Evolutionary conservation across 2,329 filamentous ascomycete genomes (phyloP).

Genomic region (Juglanconis oblonga): DNA sequence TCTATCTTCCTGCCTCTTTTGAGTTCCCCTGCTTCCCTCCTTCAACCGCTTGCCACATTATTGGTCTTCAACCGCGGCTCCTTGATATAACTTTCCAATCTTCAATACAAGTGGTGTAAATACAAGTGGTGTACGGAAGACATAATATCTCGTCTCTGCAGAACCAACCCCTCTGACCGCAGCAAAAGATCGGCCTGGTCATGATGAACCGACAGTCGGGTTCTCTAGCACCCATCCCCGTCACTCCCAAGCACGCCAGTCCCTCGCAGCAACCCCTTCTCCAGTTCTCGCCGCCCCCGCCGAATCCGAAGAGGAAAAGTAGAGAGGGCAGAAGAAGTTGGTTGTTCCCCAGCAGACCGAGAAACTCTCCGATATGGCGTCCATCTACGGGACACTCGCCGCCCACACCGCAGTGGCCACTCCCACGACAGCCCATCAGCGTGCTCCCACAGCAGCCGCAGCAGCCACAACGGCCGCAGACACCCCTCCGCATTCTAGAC

Average conservation of each 20-base stretch:
- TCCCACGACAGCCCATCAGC: constrained; percentile 11
- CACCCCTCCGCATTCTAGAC: background rate
- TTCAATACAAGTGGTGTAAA: background rate
- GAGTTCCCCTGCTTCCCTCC: too few relatives aligned
- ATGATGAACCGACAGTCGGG: constrained; percentile 17
- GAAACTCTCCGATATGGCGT: constrained; percentile 14
- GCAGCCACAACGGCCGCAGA: background rate
- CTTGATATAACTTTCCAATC: background rate
- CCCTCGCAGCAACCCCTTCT: constrained; percentile 16
- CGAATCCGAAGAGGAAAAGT: constrained; percentile 13
- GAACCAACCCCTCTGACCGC: background rate
- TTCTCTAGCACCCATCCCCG: constrained; percentile 16
- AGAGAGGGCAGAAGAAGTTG: constrained; percentile 14
- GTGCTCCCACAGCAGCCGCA: background rate
- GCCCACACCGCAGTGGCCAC: constrained; percentile 16
- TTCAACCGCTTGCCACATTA: too few relatives aligned
- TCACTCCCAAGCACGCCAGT: constrained; percentile 14
- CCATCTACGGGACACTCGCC: constrained; percentile 17
- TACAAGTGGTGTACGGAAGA: background rate
- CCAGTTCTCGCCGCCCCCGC: constrained; percentile 4
- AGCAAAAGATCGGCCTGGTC: background rate
- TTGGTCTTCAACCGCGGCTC: too few relatives aligned
- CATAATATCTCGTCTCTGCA: background rate
- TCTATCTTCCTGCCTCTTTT: too few relatives aligned
- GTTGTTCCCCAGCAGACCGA: constrained; percentile 13